Evolutionary conservation across 139 green algal genomes (phyloP).

Genomic region (Volvox reticuliferus): DNA sequence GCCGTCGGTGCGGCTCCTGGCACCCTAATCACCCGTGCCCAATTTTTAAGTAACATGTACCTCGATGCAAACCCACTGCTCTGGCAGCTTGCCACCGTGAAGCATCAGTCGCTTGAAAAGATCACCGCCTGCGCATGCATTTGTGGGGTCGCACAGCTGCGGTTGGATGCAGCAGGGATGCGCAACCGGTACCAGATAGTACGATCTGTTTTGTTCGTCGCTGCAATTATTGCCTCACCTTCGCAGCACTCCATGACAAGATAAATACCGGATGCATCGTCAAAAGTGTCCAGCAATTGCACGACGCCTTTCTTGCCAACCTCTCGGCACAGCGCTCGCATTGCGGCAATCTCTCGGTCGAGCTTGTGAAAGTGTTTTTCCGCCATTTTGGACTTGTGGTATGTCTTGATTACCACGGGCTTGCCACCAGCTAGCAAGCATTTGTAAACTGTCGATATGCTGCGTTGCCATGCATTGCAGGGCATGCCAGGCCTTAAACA

Average conservation of each 20-base stretch:
- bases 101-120: constrained; percentile 85
- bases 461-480: constrained; percentile 42
- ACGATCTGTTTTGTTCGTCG: too few relatives aligned
- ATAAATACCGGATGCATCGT: constrained; percentile 67
- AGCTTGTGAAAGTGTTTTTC: constrained; percentile 79
- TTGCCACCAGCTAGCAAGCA: constrained; percentile 58
- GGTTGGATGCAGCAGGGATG: too few relatives aligned
- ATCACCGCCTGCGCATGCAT: constrained; percentile 70
- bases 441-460: constrained; percentile 80
- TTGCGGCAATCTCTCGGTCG: constrained; percentile 63
- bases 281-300: constrained; percentile 27
- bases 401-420: constrained; percentile 85
- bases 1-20: neutral
- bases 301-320: constrained; percentile 3
- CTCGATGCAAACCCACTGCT: constrained; percentile 81
- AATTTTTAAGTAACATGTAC: constrained; percentile 45
- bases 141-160: too few relatives aligned
- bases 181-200: too few relatives aligned
- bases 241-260: constrained; percentile 88
- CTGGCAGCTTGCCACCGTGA: constrained; percentile 71
- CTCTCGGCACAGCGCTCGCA: constrained; percentile 35
- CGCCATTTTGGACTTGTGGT: constrained; percentile 84
- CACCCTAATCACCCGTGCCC: neutral
- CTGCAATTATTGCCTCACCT: neutral
- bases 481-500: neutral